These are phyloP conservation scores for Platanthera zijinensis DNA, from an alignment of 106 monocot genomes.

Conservation along the genomic window DNA sequence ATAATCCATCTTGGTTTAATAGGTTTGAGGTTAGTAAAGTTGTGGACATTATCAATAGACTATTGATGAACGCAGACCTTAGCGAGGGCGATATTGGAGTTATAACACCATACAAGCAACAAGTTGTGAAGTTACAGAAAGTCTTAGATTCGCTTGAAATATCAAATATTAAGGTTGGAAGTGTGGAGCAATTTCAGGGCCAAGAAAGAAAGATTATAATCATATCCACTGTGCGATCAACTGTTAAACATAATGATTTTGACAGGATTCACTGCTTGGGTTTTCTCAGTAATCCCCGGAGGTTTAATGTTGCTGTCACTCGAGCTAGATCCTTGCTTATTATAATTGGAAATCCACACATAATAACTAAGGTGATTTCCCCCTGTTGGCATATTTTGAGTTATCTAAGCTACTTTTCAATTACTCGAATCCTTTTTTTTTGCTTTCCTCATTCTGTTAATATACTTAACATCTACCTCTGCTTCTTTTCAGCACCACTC, in stretches of 20 bases:
- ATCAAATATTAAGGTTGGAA: constrained; percentile 82
- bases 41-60: constrained; percentile 56
- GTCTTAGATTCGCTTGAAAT: constrained; percentile 61
- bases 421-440: background rate
- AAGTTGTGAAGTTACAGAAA: constrained; percentile 74
- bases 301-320: constrained; percentile 92
- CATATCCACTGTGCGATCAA: constrained; percentile 93
- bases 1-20: constrained; percentile 98
- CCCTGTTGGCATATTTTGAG: background rate
- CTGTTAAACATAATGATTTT: constrained; percentile 82
- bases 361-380: constrained; percentile 56
- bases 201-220: constrained; percentile 89
- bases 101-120: constrained; percentile 91
- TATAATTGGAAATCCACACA: constrained; percentile 93
- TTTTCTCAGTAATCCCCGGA: constrained; percentile 68
- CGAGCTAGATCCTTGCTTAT: constrained; percentile 84
- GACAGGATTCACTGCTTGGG: constrained; percentile 70
- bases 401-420: background rate
- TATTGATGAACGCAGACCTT: constrained; percentile 39
- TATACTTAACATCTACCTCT: background rate
- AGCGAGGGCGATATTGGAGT: constrained; percentile 67
- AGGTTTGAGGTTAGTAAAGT: constrained; percentile 92
- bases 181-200: constrained; percentile 94
- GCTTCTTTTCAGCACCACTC: background rate
- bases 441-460: constrained; percentile 7